These are phyloP conservation scores for Botrytis paeoniae DNA, from an alignment of 2,329 filamentous ascomycete species.

Conservation along the genomic window DNA sequence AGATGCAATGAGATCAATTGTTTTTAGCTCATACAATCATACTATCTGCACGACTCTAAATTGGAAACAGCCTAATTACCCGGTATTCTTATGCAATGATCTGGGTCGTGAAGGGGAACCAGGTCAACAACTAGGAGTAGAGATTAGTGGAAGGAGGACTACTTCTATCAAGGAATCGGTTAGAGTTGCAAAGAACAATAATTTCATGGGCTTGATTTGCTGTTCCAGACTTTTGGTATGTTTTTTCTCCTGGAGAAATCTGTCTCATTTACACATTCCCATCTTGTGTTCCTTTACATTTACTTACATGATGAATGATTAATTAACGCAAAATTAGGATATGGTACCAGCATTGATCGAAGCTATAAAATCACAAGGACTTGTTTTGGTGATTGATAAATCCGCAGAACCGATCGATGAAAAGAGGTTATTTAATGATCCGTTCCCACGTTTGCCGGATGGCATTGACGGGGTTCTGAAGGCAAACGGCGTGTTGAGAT, in stretches of 20 bases:
- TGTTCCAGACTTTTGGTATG: constrained; percentile 80
- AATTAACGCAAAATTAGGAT: constrained; percentile 55
- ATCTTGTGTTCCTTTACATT: background rate
- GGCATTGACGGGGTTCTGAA: constrained; percentile 86
- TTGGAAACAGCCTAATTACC: constrained; percentile 99
- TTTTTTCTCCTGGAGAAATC: constrained; percentile 28
- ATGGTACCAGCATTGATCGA: constrained; percentile 90
- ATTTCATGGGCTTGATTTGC: constrained; percentile 96
- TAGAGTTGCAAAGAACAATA: constrained; percentile 88
- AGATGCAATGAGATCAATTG: constrained; percentile 77
- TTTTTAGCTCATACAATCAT: constrained; percentile 91
- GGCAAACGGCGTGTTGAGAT: constrained; percentile 82
- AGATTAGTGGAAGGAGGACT: constrained; percentile 64
- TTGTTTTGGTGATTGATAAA: constrained; percentile 88
- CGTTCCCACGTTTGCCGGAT: constrained; percentile 64
- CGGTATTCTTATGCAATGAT: constrained; percentile 92
- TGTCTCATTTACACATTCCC: background rate
- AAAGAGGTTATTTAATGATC: constrained; percentile 42
- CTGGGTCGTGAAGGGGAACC: constrained; percentile 61
- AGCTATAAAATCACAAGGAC: constrained; percentile 88
- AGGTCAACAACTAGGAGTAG: constrained; percentile 26
- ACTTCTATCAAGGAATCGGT: constrained; percentile 94
- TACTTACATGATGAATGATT: background rate
- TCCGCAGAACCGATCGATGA: constrained; percentile 49
- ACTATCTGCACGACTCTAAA: constrained; percentile 91